Base-by-base conservation (phyloP, 2,329 filamentous ascomycete genomes). In the Penicillium expansum region DNA sequence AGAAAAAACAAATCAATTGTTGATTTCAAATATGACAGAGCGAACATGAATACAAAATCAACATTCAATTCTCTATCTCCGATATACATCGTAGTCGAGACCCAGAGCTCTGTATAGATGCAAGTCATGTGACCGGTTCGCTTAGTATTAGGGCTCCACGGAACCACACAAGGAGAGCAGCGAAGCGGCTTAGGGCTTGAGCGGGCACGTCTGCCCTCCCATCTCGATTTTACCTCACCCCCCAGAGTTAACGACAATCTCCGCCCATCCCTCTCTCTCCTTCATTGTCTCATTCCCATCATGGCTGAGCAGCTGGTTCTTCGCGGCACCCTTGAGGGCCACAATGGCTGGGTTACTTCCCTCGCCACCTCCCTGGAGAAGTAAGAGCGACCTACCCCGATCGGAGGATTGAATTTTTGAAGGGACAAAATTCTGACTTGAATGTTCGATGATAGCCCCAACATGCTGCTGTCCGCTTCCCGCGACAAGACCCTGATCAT, bases 401-500 rank as follows among this genome's bases (percentile, higher is more conserved):
- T 58, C 61, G 58, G 59, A 60, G 60, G 58, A 66, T 59, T 62
- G 64, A 67, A 62, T 64, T 59, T 41, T 55, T 65, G 62, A 69
- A 61, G 55, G 60, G 60, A 49, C 55, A 61, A 63, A 64, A 64
- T 70, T 72, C 76, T 78, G 69, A 78, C 71, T 65, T 62, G 56
- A 57, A 62, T 50, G 55, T 56, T 62, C 62, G 59, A 67, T 64
- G 64, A 63, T 75, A 87, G 91, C 90, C 94, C 94, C 77, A 97
- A 99, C 87, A 97, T 99, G 93, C 92, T 99, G 79, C 88, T 99
- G 75, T 99, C 94, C 71, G 93, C 85, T 76, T 91, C 87, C 78
- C 92, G 94, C 83, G 94, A 99, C 87, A 97, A 97, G 90, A 91
- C 90, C 71, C 85, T 99, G 79, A 99, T 99, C 84, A 96, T 99